Evolutionary conservation across 2,329 filamentous ascomycete species (phyloP), one percentile per base, ranked within the genome.

Genomic region (Aspergillus bombycis): DNA sequence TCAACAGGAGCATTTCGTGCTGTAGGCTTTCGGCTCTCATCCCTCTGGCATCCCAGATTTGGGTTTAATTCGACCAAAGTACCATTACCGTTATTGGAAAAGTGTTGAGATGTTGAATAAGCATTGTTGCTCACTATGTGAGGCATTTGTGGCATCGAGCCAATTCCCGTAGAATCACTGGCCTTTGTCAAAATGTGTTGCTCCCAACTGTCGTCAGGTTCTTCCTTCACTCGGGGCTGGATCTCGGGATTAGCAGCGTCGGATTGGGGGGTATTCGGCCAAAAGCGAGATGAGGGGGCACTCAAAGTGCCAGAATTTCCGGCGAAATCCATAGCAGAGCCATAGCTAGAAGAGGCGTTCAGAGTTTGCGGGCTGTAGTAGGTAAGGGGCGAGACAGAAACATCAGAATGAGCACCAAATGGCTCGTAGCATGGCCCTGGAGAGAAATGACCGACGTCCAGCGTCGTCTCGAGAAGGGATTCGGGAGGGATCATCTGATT

Each of bases 271-370:
- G 68, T 72, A 19, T 69, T 64, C 41, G 70, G 62, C 75, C 75
- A 77, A n/a, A 66, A 58, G 4, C 59, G 62, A 41, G 67, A 50
- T 28, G 65, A n/a, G 10, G 72, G 68, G n/a, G 52, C 54, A 16
- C 63, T 54, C 34, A 69, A 68, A 32, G 60, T 48, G 50, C 65
- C 62, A 6, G 64, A 62, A 28, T 54, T 55, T 8, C 60, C 38
- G 14, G 61, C 61, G 36, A 67, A 36, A 1, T 71, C 72, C 46
- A 73, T 60, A 1, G 60, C 54, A 4, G 70, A 58, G 21, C 68
- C 68, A 58, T 74, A 76, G 43, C 68, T 71, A 3, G 72, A 66
- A 3, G 73, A 68, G n/a, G 68, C 58, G 46, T 62, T 70, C 62
- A 74, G 65, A 1, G 62, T 58, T 28, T 71, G 69, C 10, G 70